phyloP scores from a whole-genome alignment of 768 basidiomycete genomes.

The Baorangia bicolor region DNA sequence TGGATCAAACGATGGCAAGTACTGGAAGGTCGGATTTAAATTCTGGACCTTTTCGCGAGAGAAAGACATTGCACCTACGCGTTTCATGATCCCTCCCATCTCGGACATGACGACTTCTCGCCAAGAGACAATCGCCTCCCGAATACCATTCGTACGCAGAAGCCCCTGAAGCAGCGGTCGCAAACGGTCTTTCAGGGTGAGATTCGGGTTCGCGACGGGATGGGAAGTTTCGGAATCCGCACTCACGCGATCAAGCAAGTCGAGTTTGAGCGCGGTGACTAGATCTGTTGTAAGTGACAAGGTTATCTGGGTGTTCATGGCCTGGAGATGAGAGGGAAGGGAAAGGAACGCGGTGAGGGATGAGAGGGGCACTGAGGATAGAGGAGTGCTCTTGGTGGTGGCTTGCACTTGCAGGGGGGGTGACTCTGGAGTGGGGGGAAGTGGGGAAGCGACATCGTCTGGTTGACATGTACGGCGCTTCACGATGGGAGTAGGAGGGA shows the following conservation, averaged over 20 bases:
- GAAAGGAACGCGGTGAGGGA: slow-evolving; percentile 70
- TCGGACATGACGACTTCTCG: slow-evolving; percentile 64
- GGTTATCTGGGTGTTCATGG: slow-evolving; percentile 72
- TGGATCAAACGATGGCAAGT: slow-evolving; percentile 56
- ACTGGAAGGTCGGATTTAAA: slow-evolving; percentile 35
- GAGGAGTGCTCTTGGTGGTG: slow-evolving; percentile 29
- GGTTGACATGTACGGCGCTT: slow-evolving; percentile 8
- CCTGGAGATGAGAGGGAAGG: slow-evolving; percentile 71
- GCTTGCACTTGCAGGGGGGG: slow-evolving; percentile 7
- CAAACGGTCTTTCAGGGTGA: slow-evolving; percentile 59
- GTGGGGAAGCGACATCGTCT: slow-evolving; percentile 27
- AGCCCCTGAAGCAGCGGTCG: slow-evolving; percentile 78
- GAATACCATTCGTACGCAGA: slow-evolving; percentile 65
- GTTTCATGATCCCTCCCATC: slow-evolving; percentile 54
- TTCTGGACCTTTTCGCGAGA: background rate
- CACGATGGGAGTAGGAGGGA: slow-evolving; percentile 1
- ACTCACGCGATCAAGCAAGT: slow-evolving; percentile 56
- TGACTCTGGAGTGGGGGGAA: slow-evolving; percentile 40
- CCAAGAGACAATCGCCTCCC: slow-evolving; percentile 69
- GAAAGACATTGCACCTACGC: slow-evolving; percentile 43
- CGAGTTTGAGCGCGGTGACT: slow-evolving; percentile 64
- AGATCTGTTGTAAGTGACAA: slow-evolving; percentile 75
- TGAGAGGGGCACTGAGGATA: slow-evolving; percentile 55
- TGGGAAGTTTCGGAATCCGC: slow-evolving; percentile 15
- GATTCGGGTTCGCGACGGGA: slow-evolving; percentile 30